Percentiles rank a stretch among this genome's conserved stretches.
Evolutionary conservation across 805 yeast species (phyloP).

Genomic region (Pichia heedii): DNA sequence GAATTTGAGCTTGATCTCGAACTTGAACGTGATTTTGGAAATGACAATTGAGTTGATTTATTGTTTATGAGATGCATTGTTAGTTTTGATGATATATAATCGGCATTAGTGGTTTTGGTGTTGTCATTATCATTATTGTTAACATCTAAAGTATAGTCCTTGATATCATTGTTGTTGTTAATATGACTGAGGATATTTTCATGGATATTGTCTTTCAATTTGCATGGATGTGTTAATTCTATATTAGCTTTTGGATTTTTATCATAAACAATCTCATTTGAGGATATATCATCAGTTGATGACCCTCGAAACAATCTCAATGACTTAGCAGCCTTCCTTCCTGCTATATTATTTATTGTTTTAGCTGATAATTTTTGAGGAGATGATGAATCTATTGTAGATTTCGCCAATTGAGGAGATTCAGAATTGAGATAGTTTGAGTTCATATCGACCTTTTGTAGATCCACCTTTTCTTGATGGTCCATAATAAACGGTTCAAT

Average conservation of each 20-base stretch:
- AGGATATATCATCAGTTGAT: background rate
- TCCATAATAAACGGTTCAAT: too few relatives aligned
- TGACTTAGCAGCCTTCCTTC: constrained; percentile 36
- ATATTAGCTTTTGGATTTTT: background rate
- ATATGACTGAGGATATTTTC: background rate
- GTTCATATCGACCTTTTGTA: too few relatives aligned
- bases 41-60: background rate
- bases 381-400: background rate
- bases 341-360: constrained; percentile 22
- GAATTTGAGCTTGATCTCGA: background rate
- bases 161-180: too few relatives aligned
- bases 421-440: too few relatives aligned
- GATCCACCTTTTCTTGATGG: too few relatives aligned
- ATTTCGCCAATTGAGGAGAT: too few relatives aligned
- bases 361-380: constrained; percentile 7
- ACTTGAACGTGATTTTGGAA: background rate
- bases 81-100: background rate
- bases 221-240: constrained; percentile 5
- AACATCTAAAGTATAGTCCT: too few relatives aligned
- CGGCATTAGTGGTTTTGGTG: too few relatives aligned
- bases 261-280: background rate
- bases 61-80: too few relatives aligned
- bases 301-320: constrained; percentile 39
- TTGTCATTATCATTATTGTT: background rate
- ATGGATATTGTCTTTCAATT: background rate